phyloP scores from a whole-genome alignment of 1,284 basidiomycete genomes.

The Trichosporon sp. region DNA sequence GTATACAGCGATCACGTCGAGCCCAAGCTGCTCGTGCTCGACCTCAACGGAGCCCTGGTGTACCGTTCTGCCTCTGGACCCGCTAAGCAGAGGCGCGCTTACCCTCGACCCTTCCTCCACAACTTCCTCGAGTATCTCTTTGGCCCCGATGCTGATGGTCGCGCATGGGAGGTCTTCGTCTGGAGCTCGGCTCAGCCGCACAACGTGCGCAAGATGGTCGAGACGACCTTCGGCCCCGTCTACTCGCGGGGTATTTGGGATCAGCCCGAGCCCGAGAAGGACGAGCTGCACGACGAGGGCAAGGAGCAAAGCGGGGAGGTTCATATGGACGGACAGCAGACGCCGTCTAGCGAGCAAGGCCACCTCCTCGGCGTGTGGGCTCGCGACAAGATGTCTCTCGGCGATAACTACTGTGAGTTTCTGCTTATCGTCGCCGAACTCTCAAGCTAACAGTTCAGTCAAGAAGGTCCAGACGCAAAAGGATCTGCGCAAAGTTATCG shows the following conservation, averaged over 20 bases:
- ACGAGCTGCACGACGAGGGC: conserved; percentile 12
- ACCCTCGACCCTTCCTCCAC: conserved; percentile 51
- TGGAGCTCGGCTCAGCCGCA: conserved; percentile 56
- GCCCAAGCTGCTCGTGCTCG: conserved; percentile 52
- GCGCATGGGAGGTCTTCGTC: conserved; percentile 53
- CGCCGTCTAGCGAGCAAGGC: conserved; percentile 33
- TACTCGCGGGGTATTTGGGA: conserved; percentile 45
- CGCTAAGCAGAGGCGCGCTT: conserved; percentile 26
- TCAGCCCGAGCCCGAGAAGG: conserved; percentile 25
- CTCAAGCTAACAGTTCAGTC: conserved; percentile 24
- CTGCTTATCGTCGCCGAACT: not conserved
- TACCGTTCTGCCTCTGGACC: conserved; percentile 39
- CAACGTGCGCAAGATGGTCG: conserved; percentile 54
- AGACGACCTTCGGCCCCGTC: conserved; percentile 42
- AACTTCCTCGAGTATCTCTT: conserved; percentile 55
- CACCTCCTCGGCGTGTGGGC: conserved; percentile 54
- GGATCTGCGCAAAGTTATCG: conserved; percentile 49
- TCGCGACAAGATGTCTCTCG: conserved; percentile 51
- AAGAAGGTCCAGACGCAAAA: conserved; percentile 54
- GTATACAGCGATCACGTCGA: conserved; percentile 11
- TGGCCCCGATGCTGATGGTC: conserved; percentile 32
- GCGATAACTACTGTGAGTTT: conserved; percentile 29
- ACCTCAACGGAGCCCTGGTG: conserved; percentile 55
- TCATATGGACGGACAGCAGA: not conserved
- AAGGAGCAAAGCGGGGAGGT: not conserved